Evolutionary conservation across 257 asterid species (phyloP).

Genomic region (Nyctanthes arbortristis): DNA sequence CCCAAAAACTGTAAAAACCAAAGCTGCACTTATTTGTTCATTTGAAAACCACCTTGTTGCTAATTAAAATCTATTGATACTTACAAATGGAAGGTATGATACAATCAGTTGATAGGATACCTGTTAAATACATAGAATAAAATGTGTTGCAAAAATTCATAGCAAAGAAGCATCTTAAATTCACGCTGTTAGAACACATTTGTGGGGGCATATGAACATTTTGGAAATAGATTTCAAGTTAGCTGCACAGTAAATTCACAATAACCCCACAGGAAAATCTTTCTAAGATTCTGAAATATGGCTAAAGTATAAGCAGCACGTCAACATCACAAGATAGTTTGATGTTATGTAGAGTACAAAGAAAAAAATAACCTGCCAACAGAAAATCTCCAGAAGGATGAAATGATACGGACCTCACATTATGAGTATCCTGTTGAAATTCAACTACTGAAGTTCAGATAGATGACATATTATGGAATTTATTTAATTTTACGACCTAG

Average conservation of each 20-base stretch:
- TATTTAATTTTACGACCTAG: slow-evolving; percentile 1
- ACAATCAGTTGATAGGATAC: not conserved
- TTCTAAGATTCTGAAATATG: not conserved
- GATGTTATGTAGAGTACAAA: slow-evolving; percentile 7
- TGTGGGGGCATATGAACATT: not conserved
- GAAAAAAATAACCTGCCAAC: slow-evolving; percentile 73
- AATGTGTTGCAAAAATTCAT: not conserved
- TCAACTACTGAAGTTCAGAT: slow-evolving; percentile 17
- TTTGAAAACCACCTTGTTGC: not conserved
- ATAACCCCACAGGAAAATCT: not conserved
- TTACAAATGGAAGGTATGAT: slow-evolving; percentile 9
- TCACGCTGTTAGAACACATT: not conserved
- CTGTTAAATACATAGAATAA: not conserved
- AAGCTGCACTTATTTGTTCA: not conserved
- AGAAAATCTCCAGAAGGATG: slow-evolving; percentile 74
- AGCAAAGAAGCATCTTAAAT: slow-evolving; percentile 4
- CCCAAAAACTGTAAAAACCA: not conserved
- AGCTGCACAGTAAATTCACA: not conserved
- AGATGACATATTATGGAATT: slow-evolving; percentile 16
- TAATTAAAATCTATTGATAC: not conserved
- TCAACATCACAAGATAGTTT: slow-evolving; percentile 5
- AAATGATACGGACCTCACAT: slow-evolving; percentile 72
- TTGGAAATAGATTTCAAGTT: not conserved
- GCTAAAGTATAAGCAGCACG: not conserved
- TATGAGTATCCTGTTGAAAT: slow-evolving; percentile 65